Evolutionary conservation across 1,284 basidiomycete species (phyloP), one percentile per base, ranked within the genome.

Genomic region (Leccinum pachyderme): DNA sequence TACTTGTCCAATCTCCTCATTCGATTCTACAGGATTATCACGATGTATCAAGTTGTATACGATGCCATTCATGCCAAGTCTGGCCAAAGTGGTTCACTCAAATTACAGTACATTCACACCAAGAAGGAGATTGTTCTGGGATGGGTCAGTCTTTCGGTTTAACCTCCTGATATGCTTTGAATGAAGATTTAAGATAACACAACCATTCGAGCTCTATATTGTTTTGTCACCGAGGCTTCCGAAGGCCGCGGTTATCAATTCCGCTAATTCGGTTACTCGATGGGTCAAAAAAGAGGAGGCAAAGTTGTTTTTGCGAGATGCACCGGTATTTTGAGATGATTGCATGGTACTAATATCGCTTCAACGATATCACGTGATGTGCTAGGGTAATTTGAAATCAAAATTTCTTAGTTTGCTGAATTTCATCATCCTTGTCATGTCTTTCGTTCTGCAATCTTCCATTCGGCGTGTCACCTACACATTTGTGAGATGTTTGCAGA

Each of bases 271-370:
- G 0, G 86, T 98, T 29, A 87, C 87, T 15, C 80, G 87, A 35
- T 99, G 96, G 95, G 86, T 97, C 18, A 89, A 91, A 75, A 86
- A 83, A 59, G 90, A 97, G 67, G 95, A 98, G 70, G 74, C 75
- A 15, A 79, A 76, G 61, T 66, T 98, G 59, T 98, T 98, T 71
- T 73, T 96, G 62, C 81, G 82, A 56, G 89, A 95, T 72, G 93
- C 93, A 25, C 93, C 93, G 11, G 89, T 93, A 31, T 95, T 95
- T 68, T 95, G 64, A 77, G 22, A 25, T n/a, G 22, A 22, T 12
- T 18, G 15, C 11, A 12, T 18, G 35, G 27, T 28, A 28, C 5
- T 28, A 28, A 7, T 28, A 28, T 29, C 7, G 9, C 28, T 7
- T 29, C 35, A 37, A 37, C 37, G n/a, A 18, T 5, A 39, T 39